Evolutionary conservation across 148 eudicot genomes (phyloP), one percentile per base, ranked within the genome.

Genomic region (Polygonum aviculare): DNA sequence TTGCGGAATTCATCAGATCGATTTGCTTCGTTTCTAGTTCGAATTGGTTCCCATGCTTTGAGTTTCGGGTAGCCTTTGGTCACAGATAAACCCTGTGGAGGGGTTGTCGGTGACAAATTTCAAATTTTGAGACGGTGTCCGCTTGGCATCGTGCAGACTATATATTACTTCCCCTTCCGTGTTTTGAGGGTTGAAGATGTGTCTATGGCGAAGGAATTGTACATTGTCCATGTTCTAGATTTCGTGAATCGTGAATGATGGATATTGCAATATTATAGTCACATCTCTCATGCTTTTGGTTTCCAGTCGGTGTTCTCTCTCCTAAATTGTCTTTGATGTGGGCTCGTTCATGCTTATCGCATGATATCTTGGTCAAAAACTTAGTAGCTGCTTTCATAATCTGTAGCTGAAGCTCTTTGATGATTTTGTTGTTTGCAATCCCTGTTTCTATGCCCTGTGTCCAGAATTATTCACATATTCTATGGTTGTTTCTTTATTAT

Each of bases 101-200:
- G 45, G 72, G 16, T 65, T 35, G 71, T 65, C 72, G 72, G 45
- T 36, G 72, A 8, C 22, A 67, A 67, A 36, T 36, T 67, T 67
- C 4, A 63, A 35, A 36, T 16, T 12, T 67, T 35, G 72, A 67
- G 72, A 60, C 38, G 44, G 21, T 67, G 44, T 38, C 11, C 11
- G 18, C n/a, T 67, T 60, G 39, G 69, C 35, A 26, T 60, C 10
- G 69, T 60, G 69, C 69, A 26, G 69, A 31, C 4, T 60, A 26
- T 4, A 60, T 60, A 26, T 26, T 67, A 35, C 72, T 67, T 10
- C 5, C 44, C 35, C 38, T 67, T 38, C 44, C 72, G 15, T 44
- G 72, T 67, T 57, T 57, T 67, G 45, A 38, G 72, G 44, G 2
- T 14, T 38, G 38, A 36, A 12, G 4, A 12, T 33, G 44, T 35